These are phyloP conservation scores for Fraxinus pennsylvanica DNA, from an alignment of 257 asterid species.

Conservation along the genomic window DNA sequence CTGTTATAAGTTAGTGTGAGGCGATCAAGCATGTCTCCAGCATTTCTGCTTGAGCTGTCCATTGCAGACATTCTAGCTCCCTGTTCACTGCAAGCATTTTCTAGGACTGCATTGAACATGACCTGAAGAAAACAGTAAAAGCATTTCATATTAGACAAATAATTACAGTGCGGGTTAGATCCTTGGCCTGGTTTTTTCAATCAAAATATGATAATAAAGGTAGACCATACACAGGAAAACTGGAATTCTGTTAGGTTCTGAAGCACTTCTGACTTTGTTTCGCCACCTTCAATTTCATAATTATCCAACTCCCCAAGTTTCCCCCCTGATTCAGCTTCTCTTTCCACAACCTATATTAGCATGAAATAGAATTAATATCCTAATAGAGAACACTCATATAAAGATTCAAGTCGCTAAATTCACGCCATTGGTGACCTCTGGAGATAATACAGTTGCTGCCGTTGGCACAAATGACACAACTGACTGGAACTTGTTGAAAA, in stretches of 20 bases:
- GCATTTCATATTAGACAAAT: not conserved
- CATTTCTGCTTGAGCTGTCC: slow-evolving; percentile 99
- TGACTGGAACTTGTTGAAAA: slow-evolving; percentile 89
- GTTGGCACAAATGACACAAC: slow-evolving; percentile 79
- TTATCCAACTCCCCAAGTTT: slow-evolving; percentile 86
- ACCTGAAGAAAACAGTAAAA: slow-evolving; percentile 47
- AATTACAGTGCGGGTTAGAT: not conserved
- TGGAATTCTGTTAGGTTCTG: slow-evolving; percentile 94
- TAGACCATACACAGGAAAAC: slow-evolving; percentile 74
- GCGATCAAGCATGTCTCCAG: slow-evolving; percentile 98
- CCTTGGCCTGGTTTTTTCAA: slow-evolving; percentile 10
- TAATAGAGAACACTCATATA: not conserved
- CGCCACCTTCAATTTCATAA: slow-evolving; percentile 95
- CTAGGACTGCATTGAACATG: slow-evolving; percentile 85
- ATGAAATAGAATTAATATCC: slow-evolving; percentile 19
- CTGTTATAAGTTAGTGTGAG: slow-evolving; percentile 96
- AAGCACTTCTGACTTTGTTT: slow-evolving; percentile 88
- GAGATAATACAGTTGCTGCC: slow-evolving; percentile 77
- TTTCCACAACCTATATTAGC: slow-evolving; percentile 65
- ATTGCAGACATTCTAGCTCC: slow-evolving; percentile 99
- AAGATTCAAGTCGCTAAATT: slow-evolving; percentile 9
- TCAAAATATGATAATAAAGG: slow-evolving; percentile 4
- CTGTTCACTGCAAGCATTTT: slow-evolving; percentile 99
- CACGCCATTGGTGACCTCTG: slow-evolving; percentile 63
- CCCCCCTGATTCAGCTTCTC: slow-evolving; percentile 94